Base-by-base conservation (phyloP, 805 yeast genomes). In the Zygosaccharomyces gambellarensis region DNA sequence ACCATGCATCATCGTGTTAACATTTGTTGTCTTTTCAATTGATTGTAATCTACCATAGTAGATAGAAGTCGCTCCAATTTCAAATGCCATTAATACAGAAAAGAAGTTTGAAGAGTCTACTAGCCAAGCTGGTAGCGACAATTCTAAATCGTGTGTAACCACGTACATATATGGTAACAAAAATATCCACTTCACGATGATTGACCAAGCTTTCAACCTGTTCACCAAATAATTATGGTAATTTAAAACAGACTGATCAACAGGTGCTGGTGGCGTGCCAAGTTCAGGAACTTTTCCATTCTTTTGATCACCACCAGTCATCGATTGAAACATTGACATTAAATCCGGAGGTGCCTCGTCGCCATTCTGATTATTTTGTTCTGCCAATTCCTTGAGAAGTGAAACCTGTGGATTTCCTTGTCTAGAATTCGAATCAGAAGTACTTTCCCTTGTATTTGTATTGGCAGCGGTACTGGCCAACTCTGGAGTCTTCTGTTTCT, bases 31-130 rank as follows among this genome's bases (percentile, higher is more conserved):
- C 31, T 49, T 59, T 45, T 67, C 68, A 21, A 66, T 51, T 6
- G 51, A 47, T 36, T 59, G 63, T 17, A 64, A 47, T 45, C 52
- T 56, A 25, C 62, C 69, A 39, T 64, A 66, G 45, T 61, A 66
- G 9, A 66, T 48, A 10, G 71, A 66, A 19, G 64, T 59, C 9
- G 68, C 64, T 10, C 64, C 60, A 22, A 68, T 60, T 51, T 68
- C 71, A 44, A 68, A 57, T 5, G 68, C 55, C 4, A 68, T 57
- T 51, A 68, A 66, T 4, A 68, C 53, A 53, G 64, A 60, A 48
- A 66, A 66, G 51, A 68, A 68, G 32, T 66, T 64, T 12, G 64
- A 56, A 39, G 64, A 62, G 36, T 60, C 54, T 6, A 53, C 31
- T 8, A 61, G 43, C 46, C 51, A 41, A 12, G 19, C 36, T 8